A percentile compares a stretch with the other conserved stretches of the same genome.
These are phyloP conservation scores for Astragalus membranaceus DNA, from an alignment of 306 rosid genomes.

Conservation along the genomic window DNA sequence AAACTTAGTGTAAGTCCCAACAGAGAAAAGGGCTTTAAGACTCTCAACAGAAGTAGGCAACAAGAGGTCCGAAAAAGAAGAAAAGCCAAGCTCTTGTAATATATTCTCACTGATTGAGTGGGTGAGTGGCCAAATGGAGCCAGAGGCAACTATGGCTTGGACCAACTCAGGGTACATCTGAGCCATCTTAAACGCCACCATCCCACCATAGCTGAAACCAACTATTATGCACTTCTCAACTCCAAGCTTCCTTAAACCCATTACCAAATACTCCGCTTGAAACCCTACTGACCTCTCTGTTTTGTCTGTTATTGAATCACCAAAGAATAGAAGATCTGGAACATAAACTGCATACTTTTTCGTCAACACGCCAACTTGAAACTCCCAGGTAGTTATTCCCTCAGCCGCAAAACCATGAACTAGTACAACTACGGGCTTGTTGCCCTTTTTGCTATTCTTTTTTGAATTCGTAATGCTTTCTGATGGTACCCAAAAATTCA, in stretches of 20 bases:
- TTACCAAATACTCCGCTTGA: constrained; percentile 73
- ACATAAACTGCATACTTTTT: constrained; percentile 60
- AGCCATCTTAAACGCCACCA: constrained; percentile 72
- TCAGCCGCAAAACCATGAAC: constrained; percentile 74
- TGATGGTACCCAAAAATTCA: constrained; percentile 62
- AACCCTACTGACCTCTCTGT: constrained; percentile 45
- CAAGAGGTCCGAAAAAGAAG: constrained; percentile 60
- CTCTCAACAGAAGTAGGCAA: constrained; percentile 62
- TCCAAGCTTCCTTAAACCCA: constrained; percentile 54
- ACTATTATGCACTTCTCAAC: constrained; percentile 61
- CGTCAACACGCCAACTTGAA: constrained; percentile 45
- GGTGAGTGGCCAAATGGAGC: constrained; percentile 47
- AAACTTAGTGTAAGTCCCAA: constrained; percentile 52
- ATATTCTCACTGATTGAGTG: constrained; percentile 28
- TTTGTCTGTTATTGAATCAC: constrained; percentile 54
- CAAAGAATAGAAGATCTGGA: constrained; percentile 79
- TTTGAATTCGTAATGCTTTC: constrained; percentile 35
- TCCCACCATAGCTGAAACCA: constrained; percentile 83
- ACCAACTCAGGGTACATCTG: constrained; percentile 56
- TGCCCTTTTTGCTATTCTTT: not conserved
- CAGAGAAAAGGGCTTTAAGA: constrained; percentile 50
- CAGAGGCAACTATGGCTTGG: constrained; percentile 39
- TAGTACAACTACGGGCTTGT: constrained; percentile 58
- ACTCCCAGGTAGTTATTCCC: constrained; percentile 68
- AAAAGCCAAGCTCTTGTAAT: constrained; percentile 44